Evolutionary conservation across 83 land plant species (phyloP).

Genomic region (Thuja plicata): DNA sequence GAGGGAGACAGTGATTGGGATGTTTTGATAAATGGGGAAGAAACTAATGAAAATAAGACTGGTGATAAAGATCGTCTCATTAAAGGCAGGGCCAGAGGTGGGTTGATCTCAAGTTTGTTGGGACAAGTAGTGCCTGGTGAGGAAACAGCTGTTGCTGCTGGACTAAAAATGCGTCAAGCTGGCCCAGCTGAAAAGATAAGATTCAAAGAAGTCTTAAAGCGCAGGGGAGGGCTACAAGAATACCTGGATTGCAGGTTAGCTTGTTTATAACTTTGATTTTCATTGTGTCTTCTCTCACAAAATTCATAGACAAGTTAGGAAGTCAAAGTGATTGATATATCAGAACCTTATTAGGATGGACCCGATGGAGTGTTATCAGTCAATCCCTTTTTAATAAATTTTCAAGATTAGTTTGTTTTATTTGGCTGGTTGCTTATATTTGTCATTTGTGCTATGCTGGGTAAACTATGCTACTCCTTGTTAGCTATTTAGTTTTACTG

Average conservation of each 20-base stretch:
- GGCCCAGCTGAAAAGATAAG: constrained; percentile 80
- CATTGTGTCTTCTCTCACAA: neutral
- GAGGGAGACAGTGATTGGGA: constrained; percentile 96
- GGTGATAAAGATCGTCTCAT: constrained; percentile 28
- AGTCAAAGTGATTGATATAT: neutral
- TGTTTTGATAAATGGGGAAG: constrained; percentile 51
- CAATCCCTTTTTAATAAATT: neutral
- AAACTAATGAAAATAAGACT: constrained; percentile 29
- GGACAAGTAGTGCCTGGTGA: constrained; percentile 51
- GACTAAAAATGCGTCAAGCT: constrained; percentile 66
- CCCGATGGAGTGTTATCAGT: neutral
- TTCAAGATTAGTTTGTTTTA: neutral
- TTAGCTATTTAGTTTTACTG: neutral
- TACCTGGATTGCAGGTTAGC: constrained; percentile 92
- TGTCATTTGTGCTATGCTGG: neutral
- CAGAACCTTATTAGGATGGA: neutral
- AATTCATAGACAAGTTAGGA: neutral
- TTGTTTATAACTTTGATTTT: neutral
- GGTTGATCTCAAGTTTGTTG: constrained; percentile 16
- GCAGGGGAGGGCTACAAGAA: constrained; percentile 90
- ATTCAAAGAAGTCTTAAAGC: constrained; percentile 88
- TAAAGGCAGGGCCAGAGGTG: constrained; percentile 29
- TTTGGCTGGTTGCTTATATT: neutral
- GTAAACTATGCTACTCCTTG: neutral
- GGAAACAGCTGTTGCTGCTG: constrained; percentile 85